phyloP scores from a whole-genome alignment of 305 asterid species.

The Lippia alba region DNA sequence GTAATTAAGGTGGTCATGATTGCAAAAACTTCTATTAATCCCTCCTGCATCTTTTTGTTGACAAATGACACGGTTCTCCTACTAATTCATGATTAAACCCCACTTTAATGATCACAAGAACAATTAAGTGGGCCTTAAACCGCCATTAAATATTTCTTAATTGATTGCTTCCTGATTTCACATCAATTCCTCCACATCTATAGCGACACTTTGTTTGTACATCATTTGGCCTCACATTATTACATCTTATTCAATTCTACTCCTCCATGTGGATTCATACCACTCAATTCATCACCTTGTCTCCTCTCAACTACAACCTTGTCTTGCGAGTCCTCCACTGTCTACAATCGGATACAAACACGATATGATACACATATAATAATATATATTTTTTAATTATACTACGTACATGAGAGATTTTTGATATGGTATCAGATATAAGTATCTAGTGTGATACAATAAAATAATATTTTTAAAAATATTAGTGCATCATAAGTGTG shows the following conservation, averaged over 20 bases:
- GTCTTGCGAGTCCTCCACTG: no score
- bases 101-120: conserved; percentile 24
- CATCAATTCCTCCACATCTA: conserved; percentile 4
- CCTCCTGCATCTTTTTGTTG: conserved; percentile 19
- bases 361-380: not conserved
- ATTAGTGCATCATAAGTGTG: no score
- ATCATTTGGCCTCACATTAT: conserved; percentile 10
- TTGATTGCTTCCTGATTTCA: conserved; percentile 18
- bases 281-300: not conserved
- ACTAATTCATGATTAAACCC: conserved; percentile 28
- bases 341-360: no score
- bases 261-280: conserved; percentile 15
- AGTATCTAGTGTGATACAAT: no score
- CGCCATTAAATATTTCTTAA: conserved; percentile 2
- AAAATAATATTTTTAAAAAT: no score
- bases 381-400: not conserved
- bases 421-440: not conserved
- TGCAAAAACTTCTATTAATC: not conserved
- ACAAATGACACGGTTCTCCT: conserved; percentile 21
- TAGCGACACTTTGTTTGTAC: conserved; percentile 38
- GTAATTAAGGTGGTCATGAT: not conserved
- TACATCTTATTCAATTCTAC: not conserved
- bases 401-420: no score
- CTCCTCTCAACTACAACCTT: not conserved
- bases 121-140: conserved; percentile 25